Conservation (phyloP, 352 stramenopile genomes). For the Pythium angustatum region DNA sequence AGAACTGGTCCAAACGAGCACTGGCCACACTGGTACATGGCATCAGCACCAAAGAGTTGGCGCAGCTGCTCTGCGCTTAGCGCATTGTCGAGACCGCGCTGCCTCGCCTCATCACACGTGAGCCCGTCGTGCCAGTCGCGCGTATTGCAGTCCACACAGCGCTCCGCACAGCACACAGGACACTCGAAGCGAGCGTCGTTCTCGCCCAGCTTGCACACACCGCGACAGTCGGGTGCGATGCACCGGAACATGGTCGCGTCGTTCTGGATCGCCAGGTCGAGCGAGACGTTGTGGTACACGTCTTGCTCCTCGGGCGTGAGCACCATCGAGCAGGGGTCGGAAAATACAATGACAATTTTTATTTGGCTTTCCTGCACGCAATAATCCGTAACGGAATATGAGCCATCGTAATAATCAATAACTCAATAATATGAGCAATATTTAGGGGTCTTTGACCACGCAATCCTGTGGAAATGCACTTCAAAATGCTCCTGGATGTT, state of each 20-base stretch:
- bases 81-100: slow-evolving; percentile 14
- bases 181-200: slow-evolving; percentile 25
- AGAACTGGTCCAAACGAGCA: slow-evolving; percentile 16
- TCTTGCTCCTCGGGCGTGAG: slow-evolving; percentile 15
- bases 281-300: slow-evolving; percentile 7
- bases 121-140: slow-evolving; percentile 23
- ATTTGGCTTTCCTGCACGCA: too few relatives aligned
- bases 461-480: too few relatives aligned
- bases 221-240: slow-evolving; percentile 9
- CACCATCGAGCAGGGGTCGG: too few relatives aligned
- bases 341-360: too few relatives aligned
- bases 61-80: slow-evolving; percentile 27
- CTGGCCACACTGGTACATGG: slow-evolving; percentile 18
- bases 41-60: slow-evolving; percentile 8
- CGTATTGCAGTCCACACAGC: slow-evolving; percentile 29
- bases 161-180: slow-evolving; percentile 17
- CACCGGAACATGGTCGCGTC: slow-evolving; percentile 1
- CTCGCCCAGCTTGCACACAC: neutral
- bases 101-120: slow-evolving; percentile 22
- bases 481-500: too few relatives aligned
- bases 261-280: neutral
- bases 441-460: too few relatives aligned
- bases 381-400: too few relatives aligned
- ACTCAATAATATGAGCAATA: too few relatives aligned
- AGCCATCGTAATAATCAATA: too few relatives aligned